Base-by-base conservation (phyloP, 2,329 filamentous ascomycete genomes). In the Cladophialophora carrionii region DNA sequence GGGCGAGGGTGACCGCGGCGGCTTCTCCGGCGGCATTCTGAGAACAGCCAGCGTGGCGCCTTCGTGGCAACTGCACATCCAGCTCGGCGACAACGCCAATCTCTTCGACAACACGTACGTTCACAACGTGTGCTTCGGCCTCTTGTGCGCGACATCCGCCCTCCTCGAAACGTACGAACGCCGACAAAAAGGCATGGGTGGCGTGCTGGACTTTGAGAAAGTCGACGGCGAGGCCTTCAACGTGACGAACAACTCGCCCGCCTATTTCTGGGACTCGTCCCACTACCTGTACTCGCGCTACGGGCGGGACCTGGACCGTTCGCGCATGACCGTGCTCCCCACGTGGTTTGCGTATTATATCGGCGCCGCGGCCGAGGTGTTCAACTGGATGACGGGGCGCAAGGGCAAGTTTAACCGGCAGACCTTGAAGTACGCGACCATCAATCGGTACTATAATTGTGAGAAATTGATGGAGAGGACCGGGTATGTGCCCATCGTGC, bases 251-350 rank as follows among this genome's bases (percentile, higher is more conserved):
- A 91, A 92, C 78, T 83, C 87, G 71, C 94, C 94, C 4, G 83
- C 96, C 22, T 94, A 94, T 76, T 96, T 96, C 78, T 96, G 95
- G 87, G 92, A 96, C 77, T 90, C 96, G 75, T 87, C 90, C 65
- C 85, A 91, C 48, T 87, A 88, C 46, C 84, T 96, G 54, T 98
- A 91, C 91, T 82, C 81, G 8, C 70, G 80, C 29, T 78, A 79
- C 29, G 78, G 76, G 43, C 78, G 80, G 48, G 74, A 78, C 5
- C 78, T 82, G 12, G 76, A 80, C 66, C 77, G 78, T 7, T 49
- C 57, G 9, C 71, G 80, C 63, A 78, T 80, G 34, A 80, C 76
- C 75, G 73, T 71, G 22, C 71, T 82, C 22, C 76, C 78, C 2
- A 77, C 79, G 65, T 74, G 73, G 20, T 67, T 79, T 22, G 73